These are phyloP conservation scores for Schizochytrium sp. DNA, from an alignment of 108 stramenopile species.

Conservation along the genomic window DNA sequence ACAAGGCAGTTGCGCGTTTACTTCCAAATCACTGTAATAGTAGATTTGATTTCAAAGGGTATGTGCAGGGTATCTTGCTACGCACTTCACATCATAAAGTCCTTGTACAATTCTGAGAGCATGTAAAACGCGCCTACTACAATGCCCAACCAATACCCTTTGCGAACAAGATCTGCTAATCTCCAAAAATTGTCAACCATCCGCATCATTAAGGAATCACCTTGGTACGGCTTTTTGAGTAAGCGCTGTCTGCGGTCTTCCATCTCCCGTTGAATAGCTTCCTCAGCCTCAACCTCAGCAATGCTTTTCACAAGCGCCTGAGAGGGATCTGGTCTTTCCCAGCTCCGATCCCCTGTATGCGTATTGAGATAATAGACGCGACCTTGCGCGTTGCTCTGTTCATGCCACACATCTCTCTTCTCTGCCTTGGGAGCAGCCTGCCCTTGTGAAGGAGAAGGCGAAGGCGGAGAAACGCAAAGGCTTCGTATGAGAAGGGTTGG, in stretches of 20 bases:
- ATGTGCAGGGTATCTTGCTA: neutral
- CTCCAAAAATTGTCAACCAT: conserved; percentile 51
- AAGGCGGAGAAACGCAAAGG: neutral
- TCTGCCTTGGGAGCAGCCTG: neutral
- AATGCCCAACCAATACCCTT: conserved; percentile 19
- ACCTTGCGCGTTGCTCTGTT: neutral
- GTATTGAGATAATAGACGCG: conserved; percentile 15
- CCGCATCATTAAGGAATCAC: conserved; percentile 33
- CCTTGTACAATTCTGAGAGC: conserved; percentile 2
- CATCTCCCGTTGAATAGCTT: neutral
- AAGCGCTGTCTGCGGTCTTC: neutral
- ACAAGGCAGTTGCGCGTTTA: no score
- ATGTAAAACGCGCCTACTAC: conserved; percentile 3
- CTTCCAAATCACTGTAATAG: no score
- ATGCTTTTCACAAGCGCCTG: conserved; percentile 37
- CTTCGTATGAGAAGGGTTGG: neutral
- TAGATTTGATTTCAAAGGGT: no score
- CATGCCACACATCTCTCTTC: neutral
- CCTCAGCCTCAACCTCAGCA: conserved; percentile 33
- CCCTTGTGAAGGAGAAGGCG: neutral
- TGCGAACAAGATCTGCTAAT: conserved; percentile 5
- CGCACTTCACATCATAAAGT: neutral
- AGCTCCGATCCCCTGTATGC: neutral
- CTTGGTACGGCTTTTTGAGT: conserved; percentile 23
- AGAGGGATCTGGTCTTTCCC: neutral